Evolutionary conservation across 768 basidiomycete genomes (phyloP).

Genomic region (Boletus rubroflammeus): DNA sequence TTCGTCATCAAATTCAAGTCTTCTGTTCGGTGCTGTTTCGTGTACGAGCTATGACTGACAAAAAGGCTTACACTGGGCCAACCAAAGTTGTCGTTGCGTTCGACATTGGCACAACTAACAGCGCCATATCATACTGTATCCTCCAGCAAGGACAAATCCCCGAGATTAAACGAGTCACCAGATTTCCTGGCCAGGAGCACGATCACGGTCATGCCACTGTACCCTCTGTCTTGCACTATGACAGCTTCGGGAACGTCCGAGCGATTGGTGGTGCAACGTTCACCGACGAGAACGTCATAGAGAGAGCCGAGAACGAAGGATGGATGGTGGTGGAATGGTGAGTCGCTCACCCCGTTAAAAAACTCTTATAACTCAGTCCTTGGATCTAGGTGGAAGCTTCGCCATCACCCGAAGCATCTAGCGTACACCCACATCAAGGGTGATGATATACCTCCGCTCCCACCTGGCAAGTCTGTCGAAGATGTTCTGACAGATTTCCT

Average conservation of each 20-base stretch:
- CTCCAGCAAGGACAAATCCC: conserved; percentile 1
- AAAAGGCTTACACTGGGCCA: background rate
- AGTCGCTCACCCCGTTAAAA: background rate
- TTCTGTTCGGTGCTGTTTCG: background rate
- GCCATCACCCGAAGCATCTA: background rate
- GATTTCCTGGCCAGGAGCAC: conserved; percentile 1
- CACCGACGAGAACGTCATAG: background rate
- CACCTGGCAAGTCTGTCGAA: conserved; percentile 11
- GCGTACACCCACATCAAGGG: background rate
- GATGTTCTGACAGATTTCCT: conserved; percentile 24
- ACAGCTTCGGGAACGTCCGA: background rate
- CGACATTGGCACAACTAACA: background rate
- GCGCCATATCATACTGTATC: background rate
- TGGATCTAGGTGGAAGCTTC: background rate
- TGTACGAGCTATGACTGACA: background rate
- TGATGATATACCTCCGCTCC: background rate
- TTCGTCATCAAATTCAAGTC: background rate
- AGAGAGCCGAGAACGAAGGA: background rate
- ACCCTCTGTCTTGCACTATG: conserved; percentile 3
- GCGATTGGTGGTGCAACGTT: background rate
- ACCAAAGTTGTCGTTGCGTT: background rate
- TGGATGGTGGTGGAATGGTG: conserved; percentile 1
- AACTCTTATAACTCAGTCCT: background rate
- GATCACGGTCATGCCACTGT: background rate
- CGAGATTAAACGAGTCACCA: background rate